Base-by-base conservation (phyloP, 257 asterid genomes). In the Jacaranda copaia region DNA sequence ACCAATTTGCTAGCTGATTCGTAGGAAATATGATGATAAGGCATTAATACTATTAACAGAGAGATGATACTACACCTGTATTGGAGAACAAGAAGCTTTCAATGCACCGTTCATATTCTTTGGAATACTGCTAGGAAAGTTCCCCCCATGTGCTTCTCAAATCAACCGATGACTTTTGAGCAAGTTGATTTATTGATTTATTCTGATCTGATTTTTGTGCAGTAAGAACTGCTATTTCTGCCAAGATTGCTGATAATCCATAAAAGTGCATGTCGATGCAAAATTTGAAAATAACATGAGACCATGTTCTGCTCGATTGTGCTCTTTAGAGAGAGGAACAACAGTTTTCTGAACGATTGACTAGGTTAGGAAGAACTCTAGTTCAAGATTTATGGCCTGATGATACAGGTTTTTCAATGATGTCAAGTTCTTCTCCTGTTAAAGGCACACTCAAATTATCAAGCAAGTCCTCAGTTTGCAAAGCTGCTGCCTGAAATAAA, bases 211-310 rank as follows among this genome's bases (percentile, higher is more conserved):
- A 78, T 80, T 89, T 93, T 80, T 91, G 90, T 62, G 96, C 97
- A 38, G 93, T 88, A 59, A 81, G 40, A 36, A 92, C 89, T n/a
- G 96, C 94, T 81, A 96, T 84, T 87, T 92, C 94, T 38, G 99
- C 98, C 89, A 96, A 88, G 58, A 96, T 81, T 38, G 98, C 97
- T 68, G 98, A 93, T 78, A 96, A 84, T 96, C 98, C 67, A 93
- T 71, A 59, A 84, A 87, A 9, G 97, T 86, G 85, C 97, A 96
- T 19, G 98, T 96, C 85, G 87, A 83, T 81, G 93, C 99, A 78
- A 93, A 96, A 85, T 93, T 97, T 42, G 97, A 90, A 88, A 96
- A 96, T 78, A 93, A 35, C 84, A 90, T 73, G 60, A 93, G 87
- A 66, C 81, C 79, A 15, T 84, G 81, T 82, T 87, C 87, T 48